Evolutionary conservation across 768 basidiomycete species (phyloP), one percentile per base, ranked within the genome.

Genomic region (Tricholoma matsutake): DNA sequence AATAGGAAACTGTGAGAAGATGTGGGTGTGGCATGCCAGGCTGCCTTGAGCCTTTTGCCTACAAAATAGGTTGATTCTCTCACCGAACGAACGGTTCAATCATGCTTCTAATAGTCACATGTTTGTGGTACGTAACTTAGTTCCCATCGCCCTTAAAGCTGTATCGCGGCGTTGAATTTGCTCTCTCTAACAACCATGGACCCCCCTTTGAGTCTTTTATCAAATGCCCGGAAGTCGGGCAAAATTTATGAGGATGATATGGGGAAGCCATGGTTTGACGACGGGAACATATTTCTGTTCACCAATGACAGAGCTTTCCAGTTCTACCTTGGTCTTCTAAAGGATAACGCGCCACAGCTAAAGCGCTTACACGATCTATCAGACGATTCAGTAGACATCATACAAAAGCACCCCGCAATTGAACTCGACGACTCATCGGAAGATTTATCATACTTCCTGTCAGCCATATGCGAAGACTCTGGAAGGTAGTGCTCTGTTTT

Each of bases 221-320:
- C 29, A 32, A 18, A 13, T 32, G 51, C 9, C 29, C 28, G 51
- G 2, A 53, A 18, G 13, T 3, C 9, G 4, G 51, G 55, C 11
- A 2, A 20, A 4, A 3, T 67, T 8, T 64, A 63, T 3, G 63
- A 64, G 9, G 62, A 64, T 1, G 67, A 66, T 1, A 65, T 56
- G 4, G 58, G 58, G 28, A 11, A 1, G 0, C 59, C 60, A 13
- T 66, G 63, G 60, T 55, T 57, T 13, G 29, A 61, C 3, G 58
- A 63, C 18, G 67, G 67, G 10, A 68, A 68, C 62, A 61, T 66
- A 10, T 34, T 66, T 3, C 62, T 68, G 3, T 37, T 63, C 52
- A 47, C 62, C 1, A 29, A 61, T 28, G 22, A 54, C 13, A 32
- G 22, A 2, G 67, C 55, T 1, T 68, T 64, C 56, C 64, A 64